Evolutionary conservation across 129 eudicot genomes (phyloP).

Genomic region (Dittrichia graveolens): DNA sequence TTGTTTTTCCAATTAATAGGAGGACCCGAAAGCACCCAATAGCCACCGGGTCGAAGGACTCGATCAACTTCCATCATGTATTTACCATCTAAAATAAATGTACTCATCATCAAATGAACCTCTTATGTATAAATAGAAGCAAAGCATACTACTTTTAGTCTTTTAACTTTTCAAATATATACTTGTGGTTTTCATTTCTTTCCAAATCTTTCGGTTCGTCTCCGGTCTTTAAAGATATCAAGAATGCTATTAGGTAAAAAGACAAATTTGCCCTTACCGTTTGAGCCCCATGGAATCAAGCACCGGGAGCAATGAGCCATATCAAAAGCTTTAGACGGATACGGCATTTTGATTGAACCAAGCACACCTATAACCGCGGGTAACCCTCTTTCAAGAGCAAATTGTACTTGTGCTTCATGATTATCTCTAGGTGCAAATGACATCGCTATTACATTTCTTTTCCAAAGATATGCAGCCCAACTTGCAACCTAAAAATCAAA

Average conservation of each 20-base stretch:
- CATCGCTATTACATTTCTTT: too few relatives aligned
- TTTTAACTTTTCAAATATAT: too few relatives aligned
- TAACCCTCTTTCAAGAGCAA: too few relatives aligned
- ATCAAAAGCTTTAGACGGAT: slow-evolving; percentile 36
- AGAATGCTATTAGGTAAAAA: neutral
- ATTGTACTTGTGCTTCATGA: too few relatives aligned
- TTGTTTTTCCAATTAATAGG: too few relatives aligned
- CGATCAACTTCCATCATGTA: slow-evolving; percentile 40
- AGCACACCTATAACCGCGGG: too few relatives aligned
- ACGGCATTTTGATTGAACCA: slow-evolving; percentile 27
- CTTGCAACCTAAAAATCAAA: too few relatives aligned
- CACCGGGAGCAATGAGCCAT: slow-evolving; percentile 38
- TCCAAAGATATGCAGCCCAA: too few relatives aligned
- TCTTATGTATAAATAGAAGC: neutral
- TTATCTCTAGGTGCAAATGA: too few relatives aligned
- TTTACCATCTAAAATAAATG: slow-evolving; percentile 25
- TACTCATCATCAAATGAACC: neutral
- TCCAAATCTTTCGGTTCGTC: too few relatives aligned
- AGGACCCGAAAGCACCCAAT: slow-evolving; percentile 33
- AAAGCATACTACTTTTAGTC: neutral
- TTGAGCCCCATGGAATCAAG: slow-evolving; percentile 38
- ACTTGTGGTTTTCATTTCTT: too few relatives aligned
- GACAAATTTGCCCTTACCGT: slow-evolving; percentile 15
- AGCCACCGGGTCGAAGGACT: slow-evolving; percentile 41
- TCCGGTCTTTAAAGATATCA: too few relatives aligned